Percentiles rank a stretch among this genome's conserved stretches.
These are phyloP conservation scores for Suillus clintonianus DNA, from an alignment of 768 basidiomycete species.

Conservation along the genomic window DNA sequence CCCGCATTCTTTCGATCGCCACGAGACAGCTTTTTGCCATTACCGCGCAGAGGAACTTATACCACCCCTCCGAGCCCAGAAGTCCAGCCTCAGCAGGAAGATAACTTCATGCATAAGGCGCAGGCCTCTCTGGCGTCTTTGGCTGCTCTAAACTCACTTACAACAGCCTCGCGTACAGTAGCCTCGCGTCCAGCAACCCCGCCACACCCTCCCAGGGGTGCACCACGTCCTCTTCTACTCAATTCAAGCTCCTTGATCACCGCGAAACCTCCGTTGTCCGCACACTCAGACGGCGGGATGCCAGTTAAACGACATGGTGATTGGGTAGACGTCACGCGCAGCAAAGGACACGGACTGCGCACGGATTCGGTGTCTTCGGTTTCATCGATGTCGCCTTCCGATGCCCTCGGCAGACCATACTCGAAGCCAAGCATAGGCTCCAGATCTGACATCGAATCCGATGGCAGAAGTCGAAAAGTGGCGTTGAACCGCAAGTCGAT, in stretches of 20 bases:
- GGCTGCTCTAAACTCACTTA: constrained; percentile 38
- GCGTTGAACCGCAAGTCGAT: constrained; percentile 66
- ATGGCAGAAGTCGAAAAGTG: constrained; percentile 57
- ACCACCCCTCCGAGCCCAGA: constrained; percentile 37
- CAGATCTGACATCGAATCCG: constrained; percentile 59
- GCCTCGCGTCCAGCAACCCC: no score
- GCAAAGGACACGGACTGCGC: constrained; percentile 41
- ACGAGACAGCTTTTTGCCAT: constrained; percentile 54
- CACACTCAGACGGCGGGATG: constrained; percentile 38
- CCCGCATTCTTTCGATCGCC: constrained; percentile 59
- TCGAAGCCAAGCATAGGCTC: constrained; percentile 30
- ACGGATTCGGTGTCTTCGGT: constrained; percentile 63
- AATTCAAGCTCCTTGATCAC: constrained; percentile 51
- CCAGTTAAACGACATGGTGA: constrained; percentile 36
- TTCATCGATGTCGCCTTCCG: constrained; percentile 64
- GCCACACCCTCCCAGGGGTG: constrained; percentile 45
- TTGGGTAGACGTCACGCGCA: constrained; percentile 52
- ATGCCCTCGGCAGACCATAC: constrained; percentile 39
- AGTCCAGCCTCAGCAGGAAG: constrained; percentile 14
- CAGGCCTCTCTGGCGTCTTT: constrained; percentile 46
- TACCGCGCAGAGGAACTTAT: constrained; percentile 27
- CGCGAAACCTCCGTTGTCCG: constrained; percentile 22
- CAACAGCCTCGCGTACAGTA: constrained; percentile 27
- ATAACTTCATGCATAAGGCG: constrained; percentile 39
- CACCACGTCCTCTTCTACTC: constrained; percentile 68